These are phyloP conservation scores for Chenopodium formosanum DNA, from an alignment of 148 eudicot genomes.

Conservation along the genomic window DNA sequence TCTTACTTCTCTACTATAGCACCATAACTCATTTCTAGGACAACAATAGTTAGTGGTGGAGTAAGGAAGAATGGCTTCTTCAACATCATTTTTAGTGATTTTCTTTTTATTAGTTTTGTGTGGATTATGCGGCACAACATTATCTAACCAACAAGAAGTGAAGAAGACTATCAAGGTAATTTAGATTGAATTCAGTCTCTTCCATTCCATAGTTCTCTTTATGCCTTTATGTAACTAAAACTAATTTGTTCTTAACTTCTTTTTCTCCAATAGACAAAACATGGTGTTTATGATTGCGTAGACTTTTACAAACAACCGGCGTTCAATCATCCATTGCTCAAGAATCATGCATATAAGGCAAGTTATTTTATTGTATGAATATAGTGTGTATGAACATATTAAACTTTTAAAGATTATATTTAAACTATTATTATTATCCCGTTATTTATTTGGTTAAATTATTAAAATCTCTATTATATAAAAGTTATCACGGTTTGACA, in stretches of 20 bases:
- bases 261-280: background rate
- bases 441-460: too few relatives aligned
- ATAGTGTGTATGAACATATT: too few relatives aligned
- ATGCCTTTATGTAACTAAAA: too few relatives aligned
- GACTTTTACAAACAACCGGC: slow-evolving; percentile 10
- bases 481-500: too few relatives aligned
- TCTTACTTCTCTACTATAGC: too few relatives aligned
- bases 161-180: background rate
- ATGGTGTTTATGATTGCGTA: slow-evolving; percentile 16
- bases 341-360: background rate
- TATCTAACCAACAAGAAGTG: background rate
- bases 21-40: background rate
- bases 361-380: background rate
- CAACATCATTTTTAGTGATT: background rate
- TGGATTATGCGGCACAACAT: background rate
- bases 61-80: background rate
- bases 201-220: background rate
- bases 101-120: background rate
- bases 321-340: background rate
- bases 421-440: too few relatives aligned
- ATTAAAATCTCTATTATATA: too few relatives aligned
- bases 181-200: too few relatives aligned
- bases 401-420: too few relatives aligned
- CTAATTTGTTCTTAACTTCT: background rate
- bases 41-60: background rate